These are phyloP conservation scores for Dothideomycetes sp. DNA, from an alignment of 2,329 filamentous ascomycete genomes.

Conservation along the genomic window DNA sequence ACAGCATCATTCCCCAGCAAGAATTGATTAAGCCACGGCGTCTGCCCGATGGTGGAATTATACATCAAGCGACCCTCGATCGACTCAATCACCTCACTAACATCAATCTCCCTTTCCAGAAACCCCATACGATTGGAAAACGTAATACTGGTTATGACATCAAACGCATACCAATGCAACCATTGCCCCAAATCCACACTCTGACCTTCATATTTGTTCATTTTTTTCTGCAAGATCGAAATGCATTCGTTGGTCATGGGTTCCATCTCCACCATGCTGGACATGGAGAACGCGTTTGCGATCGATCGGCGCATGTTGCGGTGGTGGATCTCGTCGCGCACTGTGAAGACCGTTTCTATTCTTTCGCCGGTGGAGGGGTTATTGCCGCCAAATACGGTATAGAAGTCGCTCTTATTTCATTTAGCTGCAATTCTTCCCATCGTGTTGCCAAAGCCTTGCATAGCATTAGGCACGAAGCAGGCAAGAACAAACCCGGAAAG, in stretches of 20 bases:
- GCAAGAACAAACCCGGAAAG: too few species aligned
- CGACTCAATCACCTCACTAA: constrained; percentile 24
- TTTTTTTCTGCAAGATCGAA: not conserved
- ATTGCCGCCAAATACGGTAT: too few species aligned
- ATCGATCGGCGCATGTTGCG: not conserved
- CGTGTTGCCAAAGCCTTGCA: not conserved
- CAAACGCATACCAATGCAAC: constrained; percentile 27
- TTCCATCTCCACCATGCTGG: not conserved
- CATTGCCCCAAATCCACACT: constrained; percentile 18
- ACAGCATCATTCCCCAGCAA: not conserved
- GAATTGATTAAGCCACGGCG: not conserved
- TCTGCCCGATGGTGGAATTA: not conserved
- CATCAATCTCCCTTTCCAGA: constrained; percentile 28
- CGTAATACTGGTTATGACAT: constrained; percentile 30
- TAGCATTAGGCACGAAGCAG: not conserved
- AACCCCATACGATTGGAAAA: constrained; percentile 33
- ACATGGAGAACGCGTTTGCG: not conserved
- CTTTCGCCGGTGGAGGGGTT: too few species aligned
- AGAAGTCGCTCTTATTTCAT: too few species aligned
- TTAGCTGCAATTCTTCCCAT: not conserved
- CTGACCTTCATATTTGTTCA: not conserved
- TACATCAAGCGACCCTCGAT: constrained; percentile 18
- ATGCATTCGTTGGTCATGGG: not conserved
- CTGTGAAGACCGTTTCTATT: too few species aligned
- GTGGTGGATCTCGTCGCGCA: not conserved